Evolutionary conservation across 2,329 filamentous ascomycete species (phyloP).

Genomic region (Nakataea oryzae): DNA sequence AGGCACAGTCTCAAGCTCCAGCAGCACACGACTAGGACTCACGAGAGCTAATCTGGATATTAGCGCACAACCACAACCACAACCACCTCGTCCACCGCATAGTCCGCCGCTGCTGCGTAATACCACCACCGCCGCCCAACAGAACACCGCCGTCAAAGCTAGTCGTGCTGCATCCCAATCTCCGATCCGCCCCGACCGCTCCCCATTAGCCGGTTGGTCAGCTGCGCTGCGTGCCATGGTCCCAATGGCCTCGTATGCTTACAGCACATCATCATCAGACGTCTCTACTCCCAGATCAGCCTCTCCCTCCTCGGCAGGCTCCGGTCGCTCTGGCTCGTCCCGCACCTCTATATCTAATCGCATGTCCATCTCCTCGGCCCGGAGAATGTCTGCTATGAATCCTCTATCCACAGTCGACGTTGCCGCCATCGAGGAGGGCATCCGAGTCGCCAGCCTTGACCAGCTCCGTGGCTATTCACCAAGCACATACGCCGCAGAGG

Average conservation of each 20-base stretch:
- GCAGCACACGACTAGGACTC: background rate
- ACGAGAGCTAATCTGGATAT: background rate
- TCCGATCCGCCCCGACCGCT: background rate
- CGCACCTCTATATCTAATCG: conserved; percentile 40
- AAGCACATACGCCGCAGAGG: conserved; percentile 40
- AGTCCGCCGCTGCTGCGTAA: background rate
- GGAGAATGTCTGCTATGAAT: conserved; percentile 40
- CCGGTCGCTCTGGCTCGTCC: conserved; percentile 29
- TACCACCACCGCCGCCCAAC: background rate
- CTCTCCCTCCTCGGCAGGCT: conserved; percentile 37
- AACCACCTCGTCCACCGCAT: background rate
- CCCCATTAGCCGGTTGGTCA: background rate
- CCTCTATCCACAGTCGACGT: conserved; percentile 48
- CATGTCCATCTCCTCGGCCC: conserved; percentile 35
- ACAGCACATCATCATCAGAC: conserved; percentile 35
- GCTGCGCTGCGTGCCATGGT: conserved; percentile 11
- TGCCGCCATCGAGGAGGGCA: conserved; percentile 43
- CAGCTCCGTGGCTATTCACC: conserved; percentile 50
- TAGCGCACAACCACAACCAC: background rate
- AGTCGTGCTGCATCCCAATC: background rate
- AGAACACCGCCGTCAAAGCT: background rate
- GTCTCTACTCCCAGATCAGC: conserved; percentile 43
- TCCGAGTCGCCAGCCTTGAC: conserved; percentile 51
- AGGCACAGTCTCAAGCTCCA: background rate
- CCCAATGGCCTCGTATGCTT: conserved; percentile 33